Evolutionary conservation across 2,329 filamentous ascomycete genomes (phyloP), one percentile per base, ranked within the genome.

Genomic region (Capronia americana): DNA sequence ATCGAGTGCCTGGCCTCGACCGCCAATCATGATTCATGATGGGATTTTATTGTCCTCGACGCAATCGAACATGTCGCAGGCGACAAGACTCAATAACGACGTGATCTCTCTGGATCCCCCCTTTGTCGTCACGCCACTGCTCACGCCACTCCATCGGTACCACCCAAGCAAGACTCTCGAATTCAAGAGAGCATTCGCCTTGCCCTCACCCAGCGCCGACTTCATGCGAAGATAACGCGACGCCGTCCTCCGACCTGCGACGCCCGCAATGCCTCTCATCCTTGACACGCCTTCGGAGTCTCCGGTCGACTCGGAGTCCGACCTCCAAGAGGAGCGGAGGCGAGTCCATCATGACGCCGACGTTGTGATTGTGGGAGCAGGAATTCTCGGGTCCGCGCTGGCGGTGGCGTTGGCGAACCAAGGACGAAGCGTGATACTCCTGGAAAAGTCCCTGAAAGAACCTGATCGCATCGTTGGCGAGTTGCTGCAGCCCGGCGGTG

Each of bases 381-480:
- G 95, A 63, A 86, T 98, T 65, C 87, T 97, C 69, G 95, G 95
- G 48, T 96, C 92, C 78, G 92, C 93, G 23, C 83, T 93, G 24
- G 94, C 95, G 20, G 91, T 89, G 70, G 88, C 94, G 24, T 85
- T 98, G 54, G 93, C 91, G 66, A 89, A 91, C 73, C 95, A 98
- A 81, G 93, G 93, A 61, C 88, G 95, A 69, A 96, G 91, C 77
- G 93, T 99, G 28, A 85, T 98, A 28, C 83, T 99, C 59, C 87
- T 99, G 58, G 95, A 99, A 82, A 87, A 87, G 74, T 96, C 88
- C 80, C 83, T 98, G 80, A 92, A 92, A 79, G 90, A 98, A 82
- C 95, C 95, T 23, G 91, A 98, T 81, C 89, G 95, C 70, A 99
- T 99, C 72, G 93, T 99, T 56, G 95, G 95, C 73, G 95, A 99